These are phyloP conservation scores for Vickermania spadyakhi DNA, from an alignment of 208 protist genomes.

Conservation along the genomic window DNA sequence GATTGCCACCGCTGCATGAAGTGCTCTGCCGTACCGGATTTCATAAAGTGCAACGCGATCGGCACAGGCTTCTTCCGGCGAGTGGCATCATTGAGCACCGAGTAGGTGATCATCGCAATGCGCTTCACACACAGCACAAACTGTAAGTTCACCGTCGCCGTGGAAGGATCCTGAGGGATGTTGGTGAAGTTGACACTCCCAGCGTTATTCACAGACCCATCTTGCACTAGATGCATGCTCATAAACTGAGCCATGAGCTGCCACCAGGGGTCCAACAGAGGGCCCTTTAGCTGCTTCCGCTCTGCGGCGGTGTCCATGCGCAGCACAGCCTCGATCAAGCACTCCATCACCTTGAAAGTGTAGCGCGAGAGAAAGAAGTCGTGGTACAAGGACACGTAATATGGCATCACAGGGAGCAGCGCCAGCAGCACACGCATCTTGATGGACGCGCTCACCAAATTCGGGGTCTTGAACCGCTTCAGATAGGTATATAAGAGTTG, in stretches of 20 bases:
- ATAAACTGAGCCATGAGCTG: slow-evolving; percentile 46
- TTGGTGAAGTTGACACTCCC: not conserved
- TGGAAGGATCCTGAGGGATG: not conserved
- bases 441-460: slow-evolving; percentile 25
- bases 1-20: slow-evolving; percentile 58
- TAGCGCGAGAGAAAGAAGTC: slow-evolving; percentile 57
- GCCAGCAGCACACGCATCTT: slow-evolving; percentile 35
- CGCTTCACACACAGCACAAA: slow-evolving; percentile 79
- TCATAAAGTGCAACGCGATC: slow-evolving; percentile 52
- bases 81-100: slow-evolving; percentile 65
- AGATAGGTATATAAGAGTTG: slow-evolving; percentile 65
- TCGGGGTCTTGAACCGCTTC: slow-evolving; percentile 62
- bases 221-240: slow-evolving; percentile 42
- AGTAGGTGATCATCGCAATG: slow-evolving; percentile 70
- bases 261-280: slow-evolving; percentile 56
- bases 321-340: slow-evolving; percentile 53
- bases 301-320: slow-evolving; percentile 17
- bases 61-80: slow-evolving; percentile 59
- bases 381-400: slow-evolving; percentile 45
- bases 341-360: slow-evolving; percentile 76
- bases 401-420: slow-evolving; percentile 35
- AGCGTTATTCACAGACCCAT: slow-evolving; percentile 13
- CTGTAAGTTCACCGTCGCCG: slow-evolving; percentile 34
- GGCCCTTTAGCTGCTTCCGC: slow-evolving; percentile 22
- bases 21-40: slow-evolving; percentile 12